Evolutionary conservation across 306 rosid genomes (phyloP), one percentile per base, ranked within the genome.

Genomic region (Prunus kanzakura): DNA sequence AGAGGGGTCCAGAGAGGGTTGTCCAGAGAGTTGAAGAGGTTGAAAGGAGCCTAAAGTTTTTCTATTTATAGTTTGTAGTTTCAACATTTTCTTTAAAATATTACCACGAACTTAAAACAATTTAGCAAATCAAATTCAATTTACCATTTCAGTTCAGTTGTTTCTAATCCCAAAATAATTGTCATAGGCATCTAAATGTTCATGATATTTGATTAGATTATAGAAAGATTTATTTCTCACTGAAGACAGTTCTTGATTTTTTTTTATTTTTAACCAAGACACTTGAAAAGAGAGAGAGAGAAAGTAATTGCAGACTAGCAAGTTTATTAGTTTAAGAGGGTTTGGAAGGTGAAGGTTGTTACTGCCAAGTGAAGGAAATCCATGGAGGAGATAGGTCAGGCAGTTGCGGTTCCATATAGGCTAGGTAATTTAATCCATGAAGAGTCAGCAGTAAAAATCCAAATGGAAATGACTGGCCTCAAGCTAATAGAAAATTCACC

Each of bases 371-470:
- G 43, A 38, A 38, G 43, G 43, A 76, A 75, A 69, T 70, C 60
- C 8, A 91, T 89, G 94, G 89, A 89, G 76, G 89, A 92, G 79
- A 72, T 85, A 75, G 75, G 95, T 84, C 85, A 88, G 0, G 71
- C 88, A 43, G 86, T 88, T 84, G 85, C 93, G 45, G 90, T 89
- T 43, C 93, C 95, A 70, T 89, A 78, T 81, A 85, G 89, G 83
- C 81, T 86, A 68, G 89, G 89, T 6, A 90, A 73, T 69, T 80
- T 87, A 85, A 87, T 86, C 67, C 86, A 82, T 79, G 88, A 88
- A 29, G 97, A 90, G 23, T 70, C 93, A 65, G 75, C 86, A 22
- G 92, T 87, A 70, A 78, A 80, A 6, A 85, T 89, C 77, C 93
- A 82, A 30, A 77, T 80, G 82, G 93, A 88, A 76, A 87, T 88